Evolutionary conservation across 768 basidiomycete genomes (phyloP).

Genomic region (Dentipellis sp.): DNA sequence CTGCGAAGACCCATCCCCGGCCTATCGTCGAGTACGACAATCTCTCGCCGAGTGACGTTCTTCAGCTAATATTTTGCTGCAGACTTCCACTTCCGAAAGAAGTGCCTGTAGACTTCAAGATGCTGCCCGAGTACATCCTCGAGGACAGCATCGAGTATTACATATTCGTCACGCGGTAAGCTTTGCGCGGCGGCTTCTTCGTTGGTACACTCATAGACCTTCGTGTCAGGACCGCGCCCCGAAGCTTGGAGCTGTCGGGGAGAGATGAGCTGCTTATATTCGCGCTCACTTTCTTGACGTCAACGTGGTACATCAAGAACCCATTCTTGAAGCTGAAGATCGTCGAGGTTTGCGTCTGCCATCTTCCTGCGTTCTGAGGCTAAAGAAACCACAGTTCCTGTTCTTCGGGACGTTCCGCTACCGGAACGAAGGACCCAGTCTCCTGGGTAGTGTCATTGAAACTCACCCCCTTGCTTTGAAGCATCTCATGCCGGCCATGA

Average conservation of each 20-base stretch:
- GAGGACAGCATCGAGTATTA: conserved; percentile 92
- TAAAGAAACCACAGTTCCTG: conserved; percentile 39
- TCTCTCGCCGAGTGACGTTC: not conserved
- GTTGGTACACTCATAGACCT: not conserved
- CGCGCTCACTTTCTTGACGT: conserved; percentile 82
- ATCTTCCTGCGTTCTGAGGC: not conserved
- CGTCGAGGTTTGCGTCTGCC: conserved; percentile 57
- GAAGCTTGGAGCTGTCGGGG: conserved; percentile 76
- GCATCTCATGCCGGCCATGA: conserved; percentile 84
- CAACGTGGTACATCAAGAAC: conserved; percentile 98
- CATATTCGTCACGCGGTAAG: conserved; percentile 74
- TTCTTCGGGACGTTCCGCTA: conserved; percentile 60
- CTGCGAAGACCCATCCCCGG: conserved; percentile 66
- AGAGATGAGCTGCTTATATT: conserved; percentile 85
- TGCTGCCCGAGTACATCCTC: conserved; percentile 87
- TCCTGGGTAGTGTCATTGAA: conserved; percentile 78
- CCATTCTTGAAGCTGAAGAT: conserved; percentile 96
- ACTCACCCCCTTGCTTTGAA: conserved; percentile 77
- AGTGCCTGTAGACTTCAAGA: conserved; percentile 76
- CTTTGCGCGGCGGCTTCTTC: not conserved
- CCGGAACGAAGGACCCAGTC: conserved; percentile 59
- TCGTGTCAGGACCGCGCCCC: conserved; percentile 48
- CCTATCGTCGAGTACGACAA: conserved; percentile 45
- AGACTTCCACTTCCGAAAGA: conserved; percentile 83
- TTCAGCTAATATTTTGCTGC: not conserved